phyloP scores from a whole-genome alignment of 2,329 filamentous ascomycete species.

The Hypoxylon sp. region DNA sequence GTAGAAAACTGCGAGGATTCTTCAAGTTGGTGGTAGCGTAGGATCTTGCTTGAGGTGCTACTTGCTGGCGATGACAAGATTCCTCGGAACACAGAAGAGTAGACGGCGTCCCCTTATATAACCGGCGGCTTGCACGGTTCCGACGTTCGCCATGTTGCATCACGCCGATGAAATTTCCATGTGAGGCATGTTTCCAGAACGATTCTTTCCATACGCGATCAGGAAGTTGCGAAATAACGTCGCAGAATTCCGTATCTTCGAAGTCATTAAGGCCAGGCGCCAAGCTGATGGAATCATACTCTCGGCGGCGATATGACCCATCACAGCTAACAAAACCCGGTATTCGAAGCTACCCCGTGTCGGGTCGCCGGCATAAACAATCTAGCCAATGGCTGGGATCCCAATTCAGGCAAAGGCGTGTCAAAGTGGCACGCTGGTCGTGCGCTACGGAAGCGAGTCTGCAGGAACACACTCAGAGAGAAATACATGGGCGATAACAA shows the following conservation, averaged over 20 bases:
- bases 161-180: slow-evolving; percentile 4
- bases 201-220: slow-evolving; percentile 34
- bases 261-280: slow-evolving; percentile 27
- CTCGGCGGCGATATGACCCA: slow-evolving; percentile 41
- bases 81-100: slow-evolving; percentile 20
- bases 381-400: slow-evolving; percentile 21
- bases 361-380: slow-evolving; percentile 20
- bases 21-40: slow-evolving; percentile 19
- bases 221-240: slow-evolving; percentile 37
- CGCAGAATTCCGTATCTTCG: slow-evolving; percentile 13
- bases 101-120: slow-evolving; percentile 40
- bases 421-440: slow-evolving; percentile 19
- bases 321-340: slow-evolving; percentile 32
- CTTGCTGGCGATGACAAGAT: slow-evolving; percentile 42
- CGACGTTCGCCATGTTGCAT: slow-evolving; percentile 18
- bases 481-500: slow-evolving; percentile 33
- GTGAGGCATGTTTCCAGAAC: slow-evolving; percentile 32
- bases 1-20: slow-evolving; percentile 14
- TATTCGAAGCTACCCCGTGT: slow-evolving; percentile 30
- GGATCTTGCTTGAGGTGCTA: slow-evolving; percentile 42
- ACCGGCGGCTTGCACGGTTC: slow-evolving; percentile 17
- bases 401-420: slow-evolving; percentile 38
- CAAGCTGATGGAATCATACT: slow-evolving; percentile 41
- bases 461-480: slow-evolving; percentile 33
- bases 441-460: slow-evolving; percentile 22